Percentiles rank a stretch among this genome's conserved stretches.
phyloP scores from a whole-genome alignment of 495 filamentous ascomycete species.

The Aspergillus sclerotioniger region DNA sequence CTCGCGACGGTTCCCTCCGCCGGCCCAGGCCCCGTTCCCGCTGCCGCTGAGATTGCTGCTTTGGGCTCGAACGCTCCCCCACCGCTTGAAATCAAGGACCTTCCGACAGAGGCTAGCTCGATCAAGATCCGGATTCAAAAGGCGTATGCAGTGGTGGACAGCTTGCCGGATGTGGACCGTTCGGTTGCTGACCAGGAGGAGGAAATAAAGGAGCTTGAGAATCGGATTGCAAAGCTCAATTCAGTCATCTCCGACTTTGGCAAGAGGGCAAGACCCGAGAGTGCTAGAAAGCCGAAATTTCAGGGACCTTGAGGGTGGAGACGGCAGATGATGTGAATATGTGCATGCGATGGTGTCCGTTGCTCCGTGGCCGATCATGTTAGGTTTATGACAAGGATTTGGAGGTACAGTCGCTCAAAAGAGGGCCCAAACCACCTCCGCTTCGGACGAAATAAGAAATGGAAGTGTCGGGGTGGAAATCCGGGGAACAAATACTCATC shows the following conservation, averaged over 20 bases:
- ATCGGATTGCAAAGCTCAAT: slow-evolving; percentile 57
- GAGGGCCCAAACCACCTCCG: not conserved
- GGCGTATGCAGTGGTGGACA: slow-evolving; percentile 64
- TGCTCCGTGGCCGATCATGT: not conserved
- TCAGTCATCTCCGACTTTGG: slow-evolving; percentile 51
- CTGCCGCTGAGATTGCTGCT: slow-evolving; percentile 23
- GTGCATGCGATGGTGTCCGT: not conserved
- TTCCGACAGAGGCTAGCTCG: slow-evolving; percentile 68
- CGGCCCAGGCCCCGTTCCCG: slow-evolving; percentile 15
- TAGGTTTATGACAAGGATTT: not conserved
- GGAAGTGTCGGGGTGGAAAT: not conserved
- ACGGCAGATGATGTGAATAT: not conserved
- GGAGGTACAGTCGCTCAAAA: not conserved
- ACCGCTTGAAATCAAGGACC: slow-evolving; percentile 70
- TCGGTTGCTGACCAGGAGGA: slow-evolving; percentile 73
- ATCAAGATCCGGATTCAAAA: slow-evolving; percentile 79
- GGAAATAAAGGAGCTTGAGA: slow-evolving; percentile 77
- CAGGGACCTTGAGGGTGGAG: slow-evolving; percentile 1
- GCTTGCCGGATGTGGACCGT: slow-evolving; percentile 71
- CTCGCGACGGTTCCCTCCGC: slow-evolving; percentile 23
- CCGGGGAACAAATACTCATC: not conserved
- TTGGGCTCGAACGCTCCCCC: slow-evolving; percentile 35
- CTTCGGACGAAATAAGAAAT: not conserved
- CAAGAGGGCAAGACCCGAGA: slow-evolving; percentile 24
- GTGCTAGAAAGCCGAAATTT: slow-evolving; percentile 16